A percentile compares a stretch with the other conserved stretches of the same genome.
These are phyloP conservation scores for Puccinellia tenuiflora DNA, from an alignment of 176 grass and related monocot genomes.

Conservation along the genomic window DNA sequence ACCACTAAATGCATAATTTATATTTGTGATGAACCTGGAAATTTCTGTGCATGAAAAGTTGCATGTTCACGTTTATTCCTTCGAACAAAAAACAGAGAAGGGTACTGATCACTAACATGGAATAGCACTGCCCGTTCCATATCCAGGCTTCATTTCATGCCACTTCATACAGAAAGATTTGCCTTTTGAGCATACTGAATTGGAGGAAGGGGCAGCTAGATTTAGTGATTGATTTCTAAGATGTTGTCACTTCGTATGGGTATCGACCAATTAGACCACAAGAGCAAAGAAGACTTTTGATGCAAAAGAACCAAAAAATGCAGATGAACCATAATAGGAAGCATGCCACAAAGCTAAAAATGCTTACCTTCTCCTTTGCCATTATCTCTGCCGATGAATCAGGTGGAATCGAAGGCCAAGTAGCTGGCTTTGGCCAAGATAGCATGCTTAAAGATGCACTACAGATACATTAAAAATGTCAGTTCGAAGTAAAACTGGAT, in stretches of 20 bases:
- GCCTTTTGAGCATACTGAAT: neutral
- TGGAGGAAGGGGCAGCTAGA: neutral
- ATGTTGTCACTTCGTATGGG: neutral
- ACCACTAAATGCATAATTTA: conserved; percentile 13
- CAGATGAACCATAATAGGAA: conserved; percentile 38
- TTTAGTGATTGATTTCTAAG: conserved; percentile 16
- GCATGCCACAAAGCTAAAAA: conserved; percentile 20
- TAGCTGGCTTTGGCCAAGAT: conserved; percentile 97
- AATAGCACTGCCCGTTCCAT: neutral
- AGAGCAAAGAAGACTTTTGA: neutral
- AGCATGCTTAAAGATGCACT: conserved; percentile 99
- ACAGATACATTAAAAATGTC: conserved; percentile 14
- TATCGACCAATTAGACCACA: conserved; percentile 19
- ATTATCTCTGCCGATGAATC: conserved; percentile 83
- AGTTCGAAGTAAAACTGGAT: conserved; percentile 14
- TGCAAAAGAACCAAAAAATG: conserved; percentile 22
- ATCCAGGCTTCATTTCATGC: neutral
- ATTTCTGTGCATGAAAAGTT: neutral
- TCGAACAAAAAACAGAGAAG: neutral
- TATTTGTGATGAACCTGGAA: conserved; percentile 3
- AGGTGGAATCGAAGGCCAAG: conserved; percentile 79
- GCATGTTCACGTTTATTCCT: neutral
- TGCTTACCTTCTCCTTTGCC: conserved; percentile 89
- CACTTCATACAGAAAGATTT: neutral
- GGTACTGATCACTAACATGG: neutral